A percentile compares a stretch with the other conserved stretches of the same genome.
Conservation (phyloP, 139 green algal species). For the Dunaliella primolecta region DNA sequence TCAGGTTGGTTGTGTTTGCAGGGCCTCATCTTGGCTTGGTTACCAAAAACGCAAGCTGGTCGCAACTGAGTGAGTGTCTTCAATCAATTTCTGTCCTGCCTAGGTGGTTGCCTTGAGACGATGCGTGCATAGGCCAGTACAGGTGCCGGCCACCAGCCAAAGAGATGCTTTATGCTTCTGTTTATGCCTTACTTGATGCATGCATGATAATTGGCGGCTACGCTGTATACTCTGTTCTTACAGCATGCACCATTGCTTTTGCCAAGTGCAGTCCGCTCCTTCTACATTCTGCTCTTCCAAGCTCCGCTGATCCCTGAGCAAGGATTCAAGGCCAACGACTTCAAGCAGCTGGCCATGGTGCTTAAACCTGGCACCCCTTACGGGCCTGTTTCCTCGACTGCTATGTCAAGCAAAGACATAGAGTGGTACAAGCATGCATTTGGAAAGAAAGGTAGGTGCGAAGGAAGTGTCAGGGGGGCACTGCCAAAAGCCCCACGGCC, state of each 20-base stretch:
- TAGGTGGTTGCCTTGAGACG: too few species aligned
- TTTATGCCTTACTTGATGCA: too few species aligned
- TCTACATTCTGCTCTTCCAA: conserved; percentile 51
- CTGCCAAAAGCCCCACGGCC: too few species aligned
- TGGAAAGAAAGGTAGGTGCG: neutral
- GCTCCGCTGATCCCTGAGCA: conserved; percentile 20
- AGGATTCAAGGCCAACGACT: conserved; percentile 5
- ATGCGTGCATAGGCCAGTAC: too few species aligned
- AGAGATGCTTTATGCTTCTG: too few species aligned
- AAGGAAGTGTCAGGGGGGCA: too few species aligned
- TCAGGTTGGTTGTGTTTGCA: conserved; percentile 15
- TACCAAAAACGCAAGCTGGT: conserved; percentile 17
- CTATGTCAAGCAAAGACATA: conserved; percentile 17
- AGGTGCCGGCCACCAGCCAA: too few species aligned
- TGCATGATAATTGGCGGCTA: too few species aligned
- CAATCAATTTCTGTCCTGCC: too few species aligned
- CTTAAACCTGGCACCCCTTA: neutral
- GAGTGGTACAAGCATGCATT: conserved; percentile 25
- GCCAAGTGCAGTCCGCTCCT: conserved; percentile 18
- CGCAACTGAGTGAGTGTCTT: conserved; percentile 16
- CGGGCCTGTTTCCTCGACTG: neutral
- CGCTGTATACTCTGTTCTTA: too few species aligned
- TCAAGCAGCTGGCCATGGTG: neutral
- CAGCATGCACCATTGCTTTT: too few species aligned
- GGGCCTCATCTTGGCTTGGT: conserved; percentile 27